phyloP scores from a whole-genome alignment of 1,284 basidiomycete species.

The Ganoderma meredithae region DNA sequence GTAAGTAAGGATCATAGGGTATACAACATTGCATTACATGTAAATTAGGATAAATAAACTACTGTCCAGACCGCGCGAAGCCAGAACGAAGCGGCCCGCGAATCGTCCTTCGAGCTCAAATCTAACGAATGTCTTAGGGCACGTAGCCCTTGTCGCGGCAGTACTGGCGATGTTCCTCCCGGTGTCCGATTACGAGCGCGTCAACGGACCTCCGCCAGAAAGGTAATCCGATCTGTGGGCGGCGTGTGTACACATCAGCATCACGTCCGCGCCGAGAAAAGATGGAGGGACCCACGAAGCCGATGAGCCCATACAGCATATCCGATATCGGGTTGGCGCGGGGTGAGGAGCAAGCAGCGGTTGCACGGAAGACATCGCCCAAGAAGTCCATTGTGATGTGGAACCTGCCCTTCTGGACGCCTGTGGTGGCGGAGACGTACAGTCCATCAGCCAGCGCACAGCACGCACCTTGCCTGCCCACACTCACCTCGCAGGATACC shows the following conservation, averaged over 20 bases:
- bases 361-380: constrained; percentile 73
- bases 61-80: background rate
- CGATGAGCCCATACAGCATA: constrained; percentile 52
- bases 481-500: constrained; percentile 30
- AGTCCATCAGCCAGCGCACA: background rate
- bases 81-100: background rate
- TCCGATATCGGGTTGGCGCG: constrained; percentile 69
- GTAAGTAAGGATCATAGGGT: background rate
- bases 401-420: constrained; percentile 75
- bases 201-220: constrained; percentile 65
- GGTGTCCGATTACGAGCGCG: constrained; percentile 51
- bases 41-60: background rate
- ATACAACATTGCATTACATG: background rate
- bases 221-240: constrained; percentile 54
- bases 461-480: background rate
- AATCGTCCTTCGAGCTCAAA: background rate
- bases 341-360: constrained; percentile 74
- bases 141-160: constrained; percentile 1
- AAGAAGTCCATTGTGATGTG: constrained; percentile 83
- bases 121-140: background rate
- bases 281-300: constrained; percentile 47
- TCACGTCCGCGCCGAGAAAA: background rate
- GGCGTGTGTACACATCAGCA: background rate
- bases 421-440: constrained; percentile 43
- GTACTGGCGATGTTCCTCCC: constrained; percentile 56